Percentiles rank a stretch among this genome's conserved stretches.
Conservation (phyloP, 306 rosid genomes). For the Nissolia schottii region DNA sequence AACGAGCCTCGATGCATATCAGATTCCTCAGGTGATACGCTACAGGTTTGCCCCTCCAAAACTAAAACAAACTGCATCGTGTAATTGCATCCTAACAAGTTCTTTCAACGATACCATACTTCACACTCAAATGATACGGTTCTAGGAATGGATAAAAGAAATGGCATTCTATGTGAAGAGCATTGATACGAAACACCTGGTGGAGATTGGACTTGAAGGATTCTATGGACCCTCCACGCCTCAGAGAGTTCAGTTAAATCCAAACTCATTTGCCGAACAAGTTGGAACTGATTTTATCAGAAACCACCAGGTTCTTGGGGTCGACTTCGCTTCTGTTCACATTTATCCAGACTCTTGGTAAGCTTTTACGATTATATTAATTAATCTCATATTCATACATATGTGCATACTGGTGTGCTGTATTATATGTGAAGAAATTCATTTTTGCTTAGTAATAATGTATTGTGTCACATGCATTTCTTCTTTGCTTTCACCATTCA, state of each 20-base stretch:
- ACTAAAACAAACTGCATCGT: too few species aligned
- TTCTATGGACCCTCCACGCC: slow-evolving; percentile 95
- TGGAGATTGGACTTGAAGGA: slow-evolving; percentile 92
- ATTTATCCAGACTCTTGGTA: slow-evolving; percentile 93
- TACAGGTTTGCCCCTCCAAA: slow-evolving; percentile 57
- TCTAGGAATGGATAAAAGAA: slow-evolving; percentile 87
- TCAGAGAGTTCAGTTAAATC: slow-evolving; percentile 65
- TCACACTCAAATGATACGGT: slow-evolving; percentile 3
- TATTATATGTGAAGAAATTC: not conserved
- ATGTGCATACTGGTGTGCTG: not conserved
- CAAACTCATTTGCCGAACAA: slow-evolving; percentile 80
- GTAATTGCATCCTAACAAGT: slow-evolving; percentile 9
- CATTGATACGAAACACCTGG: slow-evolving; percentile 78
- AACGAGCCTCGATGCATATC: slow-evolving; percentile 91
- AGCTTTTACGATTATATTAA: slow-evolving; percentile 7
- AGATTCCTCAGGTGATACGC: slow-evolving; percentile 67
- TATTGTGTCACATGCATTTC: not conserved
- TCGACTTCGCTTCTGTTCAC: slow-evolving; percentile 94
- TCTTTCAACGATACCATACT: not conserved
- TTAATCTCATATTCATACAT: not conserved
- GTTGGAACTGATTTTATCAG: slow-evolving; percentile 94
- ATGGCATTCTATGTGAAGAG: slow-evolving; percentile 87
- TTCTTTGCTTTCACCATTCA: slow-evolving; percentile 1
- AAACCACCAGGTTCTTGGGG: slow-evolving; percentile 86
- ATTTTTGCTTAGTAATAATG: not conserved